Conservation (phyloP, 768 basidiomycete genomes). For the Leccinellum rugosiceps region DNA sequence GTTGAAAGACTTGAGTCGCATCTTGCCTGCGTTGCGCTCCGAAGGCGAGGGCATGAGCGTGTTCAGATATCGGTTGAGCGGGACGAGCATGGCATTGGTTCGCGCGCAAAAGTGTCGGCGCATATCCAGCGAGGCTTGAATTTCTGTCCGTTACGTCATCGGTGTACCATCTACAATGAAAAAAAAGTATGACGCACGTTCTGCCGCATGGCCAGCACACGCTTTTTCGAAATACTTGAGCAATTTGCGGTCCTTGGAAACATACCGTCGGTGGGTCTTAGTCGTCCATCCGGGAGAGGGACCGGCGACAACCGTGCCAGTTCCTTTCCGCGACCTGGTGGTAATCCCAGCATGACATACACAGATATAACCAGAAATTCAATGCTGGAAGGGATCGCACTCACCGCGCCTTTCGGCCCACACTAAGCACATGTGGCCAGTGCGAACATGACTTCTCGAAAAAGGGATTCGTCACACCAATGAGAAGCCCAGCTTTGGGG, state of each 20-base stretch:
- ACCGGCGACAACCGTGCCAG: conserved; percentile 33
- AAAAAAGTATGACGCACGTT: conserved; percentile 42
- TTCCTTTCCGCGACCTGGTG: conserved; percentile 5
- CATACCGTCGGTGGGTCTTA: conserved; percentile 75
- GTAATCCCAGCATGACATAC: too few relatives aligned
- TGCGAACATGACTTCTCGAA: conserved; percentile 76
- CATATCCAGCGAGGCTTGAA: conserved; percentile 61
- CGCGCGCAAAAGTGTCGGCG: conserved; percentile 82
- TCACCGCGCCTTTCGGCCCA: conserved; percentile 52
- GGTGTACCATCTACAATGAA: not conserved
- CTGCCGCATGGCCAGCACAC: conserved; percentile 42
- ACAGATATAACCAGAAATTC: not conserved
- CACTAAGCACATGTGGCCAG: conserved; percentile 81
- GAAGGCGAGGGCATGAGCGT: conserved; percentile 75
- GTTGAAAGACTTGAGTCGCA: conserved; percentile 68
- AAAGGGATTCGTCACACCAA: conserved; percentile 89
- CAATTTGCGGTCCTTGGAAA: conserved; percentile 77
- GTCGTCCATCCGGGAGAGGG: conserved; percentile 75
- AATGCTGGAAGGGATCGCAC: conserved; percentile 14
- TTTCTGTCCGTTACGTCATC: conserved; percentile 37
- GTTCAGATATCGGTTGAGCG: conserved; percentile 88
- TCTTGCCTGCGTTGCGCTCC: conserved; percentile 32
- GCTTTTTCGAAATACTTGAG: conserved; percentile 72
- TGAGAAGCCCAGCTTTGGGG: conserved; percentile 70
- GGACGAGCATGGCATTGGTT: conserved; percentile 82